A percentile compares a stretch with the other conserved stretches of the same genome.
Conservation (phyloP, 441 rosid species). For the Capsella rubella region DNA sequence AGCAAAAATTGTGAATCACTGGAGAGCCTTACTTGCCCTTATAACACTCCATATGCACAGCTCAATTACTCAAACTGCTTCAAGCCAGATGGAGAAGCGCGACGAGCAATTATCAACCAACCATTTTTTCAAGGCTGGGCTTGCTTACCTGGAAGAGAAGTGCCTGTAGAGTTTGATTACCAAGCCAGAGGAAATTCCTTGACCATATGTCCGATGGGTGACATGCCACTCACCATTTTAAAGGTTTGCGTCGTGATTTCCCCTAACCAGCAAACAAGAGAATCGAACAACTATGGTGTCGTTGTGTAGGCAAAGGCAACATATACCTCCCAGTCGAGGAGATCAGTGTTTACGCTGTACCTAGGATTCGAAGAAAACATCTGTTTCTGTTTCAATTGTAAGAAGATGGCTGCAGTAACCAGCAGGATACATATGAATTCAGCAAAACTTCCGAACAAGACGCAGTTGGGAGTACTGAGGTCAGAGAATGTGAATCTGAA, state of each 20-base stretch:
- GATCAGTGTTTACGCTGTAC: neutral
- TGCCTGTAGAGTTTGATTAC: neutral
- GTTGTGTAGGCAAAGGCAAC: neutral
- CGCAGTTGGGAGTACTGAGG: neutral
- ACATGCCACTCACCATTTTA: constrained; percentile 11
- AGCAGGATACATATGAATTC: constrained; percentile 10
- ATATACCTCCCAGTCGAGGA: neutral
- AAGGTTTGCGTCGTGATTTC: constrained; percentile 25
- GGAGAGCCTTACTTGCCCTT: constrained; percentile 11
- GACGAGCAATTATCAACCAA: neutral
- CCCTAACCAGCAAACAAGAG: constrained; percentile 22
- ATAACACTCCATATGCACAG: neutral
- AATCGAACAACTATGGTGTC: constrained; percentile 1
- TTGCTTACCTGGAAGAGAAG: constrained; percentile 9
- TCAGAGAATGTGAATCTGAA: neutral
- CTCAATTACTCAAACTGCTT: constrained; percentile 18
- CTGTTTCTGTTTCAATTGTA: neutral
- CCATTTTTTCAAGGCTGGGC: neutral
- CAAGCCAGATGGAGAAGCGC: neutral
- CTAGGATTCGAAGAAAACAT: constrained; percentile 3
- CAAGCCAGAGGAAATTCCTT: neutral
- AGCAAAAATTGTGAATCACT: neutral
- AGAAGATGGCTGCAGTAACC: constrained; percentile 7
- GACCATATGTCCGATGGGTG: neutral
- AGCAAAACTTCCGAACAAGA: neutral